Evolutionary conservation across 2,329 filamentous ascomycete species (phyloP).

Genomic region (Cercospora citrullina): DNA sequence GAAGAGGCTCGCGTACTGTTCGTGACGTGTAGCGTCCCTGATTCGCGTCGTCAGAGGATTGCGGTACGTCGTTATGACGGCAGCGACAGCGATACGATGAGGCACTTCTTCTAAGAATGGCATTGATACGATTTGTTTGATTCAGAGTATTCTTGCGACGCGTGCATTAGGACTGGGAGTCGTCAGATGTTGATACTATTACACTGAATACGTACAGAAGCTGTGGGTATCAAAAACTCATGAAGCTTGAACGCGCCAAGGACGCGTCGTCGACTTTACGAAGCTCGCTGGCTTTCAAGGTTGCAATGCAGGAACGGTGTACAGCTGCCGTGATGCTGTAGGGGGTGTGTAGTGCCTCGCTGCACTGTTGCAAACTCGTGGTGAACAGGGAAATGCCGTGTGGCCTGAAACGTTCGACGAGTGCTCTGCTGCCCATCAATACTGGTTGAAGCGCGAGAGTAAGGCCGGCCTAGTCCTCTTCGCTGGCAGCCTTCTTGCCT

Average conservation of each 20-base stretch:
- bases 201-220: background rate
- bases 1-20: conserved; percentile 6
- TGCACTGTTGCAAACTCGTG: background rate
- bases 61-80: conserved; percentile 17
- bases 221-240: background rate
- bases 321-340: background rate
- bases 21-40: conserved; percentile 14
- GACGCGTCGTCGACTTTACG: background rate
- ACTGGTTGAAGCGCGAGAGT: background rate
- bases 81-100: background rate
- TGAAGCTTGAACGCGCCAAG: background rate
- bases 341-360: background rate
- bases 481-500: conserved; percentile 33
- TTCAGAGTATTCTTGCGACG: background rate
- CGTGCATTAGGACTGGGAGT: background rate
- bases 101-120: background rate
- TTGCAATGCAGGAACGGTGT: background rate
- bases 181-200: background rate
- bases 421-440: background rate
- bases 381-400: background rate
- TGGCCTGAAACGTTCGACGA: background rate
- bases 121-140: background rate
- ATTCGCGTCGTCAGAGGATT: background rate
- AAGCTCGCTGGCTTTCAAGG: background rate
- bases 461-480: conserved; percentile 2